A percentile compares a stretch with the other conserved stretches of the same genome.
Conservation (phyloP, 2,329 filamentous ascomycete genomes). For the Aspergillus spinulosporus region DNA sequence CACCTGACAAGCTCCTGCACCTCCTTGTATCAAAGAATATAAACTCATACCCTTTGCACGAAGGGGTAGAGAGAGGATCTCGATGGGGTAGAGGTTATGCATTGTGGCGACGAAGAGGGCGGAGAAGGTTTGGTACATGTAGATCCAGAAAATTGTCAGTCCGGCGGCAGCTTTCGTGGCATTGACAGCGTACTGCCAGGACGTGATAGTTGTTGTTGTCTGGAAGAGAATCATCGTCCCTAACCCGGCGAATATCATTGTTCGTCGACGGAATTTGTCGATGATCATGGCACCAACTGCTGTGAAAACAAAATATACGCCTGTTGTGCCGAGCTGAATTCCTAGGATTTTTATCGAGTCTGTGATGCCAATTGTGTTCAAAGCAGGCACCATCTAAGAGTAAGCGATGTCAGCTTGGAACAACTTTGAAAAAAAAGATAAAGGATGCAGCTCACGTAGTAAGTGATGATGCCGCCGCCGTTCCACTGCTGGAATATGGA, state of each 20-base stretch:
- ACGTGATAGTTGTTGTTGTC: conserved; percentile 49
- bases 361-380: conserved; percentile 47
- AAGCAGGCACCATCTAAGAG: conserved; percentile 26
- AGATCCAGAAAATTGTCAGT: conserved; percentile 51
- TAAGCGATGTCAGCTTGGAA: not conserved
- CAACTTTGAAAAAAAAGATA: not conserved
- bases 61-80: conserved; percentile 46
- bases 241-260: conserved; percentile 48
- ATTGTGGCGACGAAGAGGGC: conserved; percentile 50
- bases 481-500: conserved; percentile 52
- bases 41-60: conserved; percentile 51
- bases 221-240: conserved; percentile 49
- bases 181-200: conserved; percentile 46
- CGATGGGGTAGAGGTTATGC: conserved; percentile 51
- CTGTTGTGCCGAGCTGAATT: conserved; percentile 47
- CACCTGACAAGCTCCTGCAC: conserved; percentile 35
- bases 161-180: conserved; percentile 37
- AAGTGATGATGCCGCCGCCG: conserved; percentile 48
- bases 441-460: conserved; percentile 35
- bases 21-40: conserved; percentile 49
- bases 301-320: conserved; percentile 51
- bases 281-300: conserved; percentile 46
- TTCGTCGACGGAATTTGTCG: conserved; percentile 46
- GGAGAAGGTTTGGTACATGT: conserved; percentile 51
- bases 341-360: conserved; percentile 42